Evolutionary conservation across 73 alveolate species (phyloP).

Genomic region (Paramecium sonneborni): DNA sequence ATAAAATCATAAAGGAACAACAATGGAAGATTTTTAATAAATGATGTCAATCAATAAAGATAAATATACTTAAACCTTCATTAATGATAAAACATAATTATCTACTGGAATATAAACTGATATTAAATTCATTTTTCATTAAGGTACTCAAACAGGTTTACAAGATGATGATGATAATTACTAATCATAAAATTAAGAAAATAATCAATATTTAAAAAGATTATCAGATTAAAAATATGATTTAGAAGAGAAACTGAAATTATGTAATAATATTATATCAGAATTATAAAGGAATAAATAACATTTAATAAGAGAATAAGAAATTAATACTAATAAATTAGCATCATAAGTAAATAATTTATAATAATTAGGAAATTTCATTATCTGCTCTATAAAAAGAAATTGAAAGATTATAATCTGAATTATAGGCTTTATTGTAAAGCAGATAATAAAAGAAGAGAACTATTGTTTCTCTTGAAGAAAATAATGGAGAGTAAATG

Average conservation of each 20-base stretch:
- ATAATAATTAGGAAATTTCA: background rate
- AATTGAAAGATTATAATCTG: conserved; percentile 8
- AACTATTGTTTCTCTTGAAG: background rate
- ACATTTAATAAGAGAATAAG: background rate
- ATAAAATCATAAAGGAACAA: background rate
- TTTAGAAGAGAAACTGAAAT: background rate
- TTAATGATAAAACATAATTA: background rate
- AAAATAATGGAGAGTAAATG: conserved; percentile 1
- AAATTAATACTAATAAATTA: background rate
- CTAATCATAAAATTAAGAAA: background rate
- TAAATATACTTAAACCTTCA: background rate
- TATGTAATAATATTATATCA: background rate
- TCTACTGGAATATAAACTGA: background rate
- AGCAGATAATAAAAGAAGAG: conserved; percentile 8
- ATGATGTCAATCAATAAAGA: background rate
- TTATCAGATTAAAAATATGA: background rate
- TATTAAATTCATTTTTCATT: background rate
- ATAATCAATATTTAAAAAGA: background rate
- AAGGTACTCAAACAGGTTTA: background rate
- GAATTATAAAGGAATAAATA: background rate
- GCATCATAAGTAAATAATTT: background rate
- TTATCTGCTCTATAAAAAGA: background rate
- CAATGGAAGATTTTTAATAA: background rate
- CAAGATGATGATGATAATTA: background rate
- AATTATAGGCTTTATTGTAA: background rate